Percentiles rank a stretch among this genome's conserved stretches.
Evolutionary conservation across 768 basidiomycete species (phyloP).

Genomic region (Mycena amicta): DNA sequence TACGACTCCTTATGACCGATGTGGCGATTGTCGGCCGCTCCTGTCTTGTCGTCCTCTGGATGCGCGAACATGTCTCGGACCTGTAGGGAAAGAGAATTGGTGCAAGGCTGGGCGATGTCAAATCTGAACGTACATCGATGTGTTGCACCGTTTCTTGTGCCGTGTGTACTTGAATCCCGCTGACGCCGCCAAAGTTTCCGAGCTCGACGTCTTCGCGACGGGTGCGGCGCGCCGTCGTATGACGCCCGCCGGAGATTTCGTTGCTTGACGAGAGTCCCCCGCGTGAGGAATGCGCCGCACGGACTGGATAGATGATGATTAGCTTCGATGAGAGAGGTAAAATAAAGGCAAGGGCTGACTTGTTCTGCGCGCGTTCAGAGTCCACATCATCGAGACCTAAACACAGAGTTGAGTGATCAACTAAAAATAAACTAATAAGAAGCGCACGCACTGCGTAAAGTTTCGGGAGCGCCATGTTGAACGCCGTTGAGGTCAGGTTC

Average conservation of each 20-base stretch:
- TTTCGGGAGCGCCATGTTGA: slow-evolving; percentile 12
- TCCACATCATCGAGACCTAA: slow-evolving; percentile 17
- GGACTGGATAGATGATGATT: neutral
- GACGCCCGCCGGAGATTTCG: slow-evolving; percentile 5
- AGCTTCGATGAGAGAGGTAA: neutral
- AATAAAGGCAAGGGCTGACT: neutral
- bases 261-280: slow-evolving; percentile 7
- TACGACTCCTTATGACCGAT: neutral
- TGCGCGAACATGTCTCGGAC: neutral
- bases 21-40: neutral
- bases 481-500: slow-evolving; percentile 2
- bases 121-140: slow-evolving; percentile 11
- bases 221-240: neutral
- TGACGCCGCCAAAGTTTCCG: neutral
- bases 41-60: neutral
- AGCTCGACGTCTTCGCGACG: slow-evolving; percentile 4
- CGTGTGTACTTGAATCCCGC: slow-evolving; percentile 6
- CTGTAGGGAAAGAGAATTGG: too few relatives aligned
- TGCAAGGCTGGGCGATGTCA: too few relatives aligned
- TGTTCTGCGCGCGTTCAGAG: slow-evolving; percentile 11
- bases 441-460: slow-evolving; percentile 4
- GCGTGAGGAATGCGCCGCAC: slow-evolving; percentile 1
- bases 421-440: too few relatives aligned
- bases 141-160: slow-evolving; percentile 4
- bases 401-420: too few relatives aligned